Conservation (phyloP, 257 asterid genomes). For the Penstemon newberryi region DNA sequence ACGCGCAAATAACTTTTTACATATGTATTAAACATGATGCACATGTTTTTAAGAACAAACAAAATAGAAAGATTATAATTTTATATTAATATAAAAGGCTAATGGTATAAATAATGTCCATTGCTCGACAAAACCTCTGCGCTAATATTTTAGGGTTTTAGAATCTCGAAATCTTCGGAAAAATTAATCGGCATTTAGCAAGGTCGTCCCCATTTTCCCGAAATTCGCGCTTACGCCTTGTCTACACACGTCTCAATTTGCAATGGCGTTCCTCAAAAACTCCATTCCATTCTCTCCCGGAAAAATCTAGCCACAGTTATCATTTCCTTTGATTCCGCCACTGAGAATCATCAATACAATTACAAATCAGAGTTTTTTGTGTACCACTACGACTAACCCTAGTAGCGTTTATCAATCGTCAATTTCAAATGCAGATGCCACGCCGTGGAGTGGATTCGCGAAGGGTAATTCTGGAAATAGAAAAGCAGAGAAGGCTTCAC, state of each 20-base stretch:
- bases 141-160: constrained; percentile 20
- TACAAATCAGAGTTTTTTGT: constrained; percentile 35
- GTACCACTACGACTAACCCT: constrained; percentile 37
- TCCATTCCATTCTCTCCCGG: constrained; percentile 21
- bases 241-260: constrained; percentile 28
- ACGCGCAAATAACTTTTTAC: too few species aligned
- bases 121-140: too few species aligned
- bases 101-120: too few species aligned
- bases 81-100: too few species aligned
- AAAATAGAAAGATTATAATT: too few species aligned
- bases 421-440: constrained; percentile 31
- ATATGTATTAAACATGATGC: too few species aligned
- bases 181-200: neutral
- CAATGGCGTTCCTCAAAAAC: constrained; percentile 18
- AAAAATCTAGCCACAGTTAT: constrained; percentile 23
- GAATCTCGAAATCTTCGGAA: constrained; percentile 20
- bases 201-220: constrained; percentile 44
- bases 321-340: constrained; percentile 19
- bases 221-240: constrained; percentile 30
- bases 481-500: constrained; percentile 42
- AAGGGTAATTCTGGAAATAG: constrained; percentile 45
- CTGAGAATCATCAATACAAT: constrained; percentile 11
- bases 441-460: constrained; percentile 39
- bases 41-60: too few species aligned
- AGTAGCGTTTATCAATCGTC: constrained; percentile 34